These are phyloP conservation scores for Boechera stricta DNA, from an alignment of 345 rosid species.

Conservation along the genomic window DNA sequence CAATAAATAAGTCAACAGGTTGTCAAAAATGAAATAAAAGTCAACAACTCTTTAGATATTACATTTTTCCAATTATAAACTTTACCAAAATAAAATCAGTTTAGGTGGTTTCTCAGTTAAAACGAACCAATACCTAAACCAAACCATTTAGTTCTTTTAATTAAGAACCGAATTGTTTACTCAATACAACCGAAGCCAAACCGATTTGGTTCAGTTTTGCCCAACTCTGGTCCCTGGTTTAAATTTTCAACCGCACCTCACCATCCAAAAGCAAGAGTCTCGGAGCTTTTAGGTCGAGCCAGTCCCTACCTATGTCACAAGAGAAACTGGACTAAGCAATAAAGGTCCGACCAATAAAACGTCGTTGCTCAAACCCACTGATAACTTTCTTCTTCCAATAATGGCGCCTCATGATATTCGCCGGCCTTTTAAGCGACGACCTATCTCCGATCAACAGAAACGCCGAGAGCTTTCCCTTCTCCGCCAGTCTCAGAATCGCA, in stretches of 20 bases:
- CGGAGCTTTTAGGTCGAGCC: neutral
- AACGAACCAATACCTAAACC: neutral
- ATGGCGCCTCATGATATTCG: constrained; percentile 86
- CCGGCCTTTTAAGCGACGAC: constrained; percentile 84
- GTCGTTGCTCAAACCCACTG: constrained; percentile 12
- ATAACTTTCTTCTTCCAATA: neutral
- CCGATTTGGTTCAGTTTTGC: neutral
- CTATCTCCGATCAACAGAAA: constrained; percentile 88
- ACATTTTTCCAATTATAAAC: too few species aligned
- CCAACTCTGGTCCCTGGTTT: neutral
- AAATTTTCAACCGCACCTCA: neutral
- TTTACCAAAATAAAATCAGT: too few species aligned
- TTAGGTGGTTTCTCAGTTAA: too few species aligned
- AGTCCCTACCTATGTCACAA: neutral
- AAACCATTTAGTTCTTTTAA: neutral
- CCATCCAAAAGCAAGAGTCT: neutral
- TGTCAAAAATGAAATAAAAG: too few species aligned
- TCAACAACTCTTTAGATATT: too few species aligned
- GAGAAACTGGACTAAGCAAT: neutral
- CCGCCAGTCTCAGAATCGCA: constrained; percentile 80
- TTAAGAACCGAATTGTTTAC: neutral
- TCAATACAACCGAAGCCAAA: neutral
- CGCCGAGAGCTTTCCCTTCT: constrained; percentile 80
- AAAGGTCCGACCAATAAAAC: neutral
- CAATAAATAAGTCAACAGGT: too few species aligned